Base-by-base conservation (phyloP, 179 eudicot species). In the Heliamphora pulchella region DNA sequence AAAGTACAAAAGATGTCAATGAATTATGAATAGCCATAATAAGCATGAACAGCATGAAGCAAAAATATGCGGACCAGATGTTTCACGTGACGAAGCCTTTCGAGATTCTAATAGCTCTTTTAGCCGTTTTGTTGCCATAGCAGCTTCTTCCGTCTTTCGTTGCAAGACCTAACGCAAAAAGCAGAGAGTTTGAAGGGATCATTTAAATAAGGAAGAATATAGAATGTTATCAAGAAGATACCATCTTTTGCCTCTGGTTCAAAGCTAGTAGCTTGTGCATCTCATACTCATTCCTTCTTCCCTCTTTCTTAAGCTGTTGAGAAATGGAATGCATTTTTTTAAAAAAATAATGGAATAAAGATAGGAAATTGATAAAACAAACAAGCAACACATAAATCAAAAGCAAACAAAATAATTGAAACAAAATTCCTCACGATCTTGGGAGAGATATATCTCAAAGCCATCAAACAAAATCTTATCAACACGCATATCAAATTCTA, bases 181-280 rank as follows among this genome's bases (percentile, higher is more conserved):
- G 14, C 7, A 73, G 65, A 51, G 13, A 43, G 7, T 17, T 78
- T 55, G 62, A 78, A 72, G 10, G 65, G 53, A 6, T 66, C 17
- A 58, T 47, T 74, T 8, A 62, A 82, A 76, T 39, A 43, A 57
- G 54, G 47, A 70, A 50, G 57, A 78, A 76, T 58, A 68, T 5
- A 61, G 46, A 50, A 44, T 59, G 7, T 68, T 17, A 48, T 48
- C 22, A 57, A 62, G 17, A 76, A 14, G 4, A 78, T 89, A 94
- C 99, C 99, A 89, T 87, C 85, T 94, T 96, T 85, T 96, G 99
- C 86, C 98, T 89, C 83, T 96, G 98, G 80, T 96, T 96, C 69
- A 96, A 85, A 85, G 99, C 97, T 77, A 88, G 66, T 66, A 96
- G 88, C 86, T 94, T 96, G 84, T 94, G 98, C 99, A 96, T 96